Evolutionary conservation across 2,329 filamentous ascomycete species (phyloP).

Genomic region (Cordyceps fumosorosea): DNA sequence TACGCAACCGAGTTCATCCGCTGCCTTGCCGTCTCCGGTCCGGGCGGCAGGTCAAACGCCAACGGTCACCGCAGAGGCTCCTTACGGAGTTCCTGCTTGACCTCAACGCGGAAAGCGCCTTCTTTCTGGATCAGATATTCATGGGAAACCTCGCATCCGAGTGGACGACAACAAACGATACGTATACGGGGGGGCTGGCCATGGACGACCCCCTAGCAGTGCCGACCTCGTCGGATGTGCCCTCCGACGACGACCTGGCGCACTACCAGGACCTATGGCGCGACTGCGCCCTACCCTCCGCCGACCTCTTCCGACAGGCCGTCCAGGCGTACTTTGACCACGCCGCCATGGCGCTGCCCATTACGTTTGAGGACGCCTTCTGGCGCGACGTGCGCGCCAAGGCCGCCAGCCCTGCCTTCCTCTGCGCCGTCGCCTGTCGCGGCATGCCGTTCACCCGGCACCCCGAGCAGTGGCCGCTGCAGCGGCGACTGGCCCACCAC

Average conservation of each 20-base stretch:
- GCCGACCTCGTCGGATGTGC: neutral
- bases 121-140: constrained; percentile 22
- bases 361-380: constrained; percentile 21
- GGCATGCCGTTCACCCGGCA: constrained; percentile 18
- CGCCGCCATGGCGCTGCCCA: constrained; percentile 18
- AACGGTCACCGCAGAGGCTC: neutral
- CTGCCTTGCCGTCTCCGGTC: neutral
- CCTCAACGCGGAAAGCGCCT: constrained; percentile 20
- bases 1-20: neutral
- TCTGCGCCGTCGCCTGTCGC: constrained; percentile 20
- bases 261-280: neutral
- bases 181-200: neutral
- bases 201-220: neutral
- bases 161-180: neutral
- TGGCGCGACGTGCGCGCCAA: constrained; percentile 20
- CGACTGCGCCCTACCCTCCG: neutral
- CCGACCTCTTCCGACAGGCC: constrained; percentile 12
- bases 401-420: constrained; percentile 18
- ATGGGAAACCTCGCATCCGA: constrained; percentile 14
- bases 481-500: constrained; percentile 18
- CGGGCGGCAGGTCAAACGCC: neutral
- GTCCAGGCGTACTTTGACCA: constrained; percentile 21
- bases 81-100: constrained; percentile 11
- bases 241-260: neutral
- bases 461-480: constrained; percentile 17